A percentile compares a stretch with the other conserved stretches of the same genome.
Conservation (phyloP, 2,329 filamentous ascomycete species). For the Leptographium procerum region DNA sequence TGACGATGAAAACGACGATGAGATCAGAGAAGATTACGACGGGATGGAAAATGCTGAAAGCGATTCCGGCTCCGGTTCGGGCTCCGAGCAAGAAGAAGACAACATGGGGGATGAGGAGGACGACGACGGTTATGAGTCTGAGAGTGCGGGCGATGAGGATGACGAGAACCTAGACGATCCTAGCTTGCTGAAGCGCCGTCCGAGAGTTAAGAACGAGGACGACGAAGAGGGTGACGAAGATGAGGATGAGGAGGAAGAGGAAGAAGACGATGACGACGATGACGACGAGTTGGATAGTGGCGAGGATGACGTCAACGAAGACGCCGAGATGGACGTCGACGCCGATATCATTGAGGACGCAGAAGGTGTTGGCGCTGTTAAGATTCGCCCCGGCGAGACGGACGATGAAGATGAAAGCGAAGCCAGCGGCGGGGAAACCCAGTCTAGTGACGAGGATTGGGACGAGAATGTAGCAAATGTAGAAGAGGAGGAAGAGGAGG, state of each 20-base stretch:
- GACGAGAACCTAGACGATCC: constrained; percentile 16
- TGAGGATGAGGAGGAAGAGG: constrained; percentile 17
- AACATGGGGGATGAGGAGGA: constrained; percentile 17
- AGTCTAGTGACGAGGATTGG: constrained; percentile 40
- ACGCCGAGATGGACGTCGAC: constrained; percentile 15
- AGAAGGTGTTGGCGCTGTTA: constrained; percentile 46
- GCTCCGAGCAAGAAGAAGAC: constrained; percentile 18
- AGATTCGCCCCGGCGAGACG: constrained; percentile 41
- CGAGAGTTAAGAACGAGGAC: constrained; percentile 16
- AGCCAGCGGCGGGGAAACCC: constrained; percentile 30
- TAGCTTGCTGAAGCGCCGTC: constrained; percentile 16
- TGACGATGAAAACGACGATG: constrained; percentile 26
- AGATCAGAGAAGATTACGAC: constrained; percentile 18
- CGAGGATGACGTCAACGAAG: constrained; percentile 15
- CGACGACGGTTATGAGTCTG: constrained; percentile 17
- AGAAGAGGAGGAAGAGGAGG: constrained; percentile 50
- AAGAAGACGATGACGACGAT: constrained; percentile 19
- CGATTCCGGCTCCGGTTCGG: constrained; percentile 12
- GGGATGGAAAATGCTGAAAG: constrained; percentile 20
- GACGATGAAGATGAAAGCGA: constrained; percentile 31
- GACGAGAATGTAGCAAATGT: constrained; percentile 42
- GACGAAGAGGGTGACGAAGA: constrained; percentile 22
- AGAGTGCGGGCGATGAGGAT: constrained; percentile 17
- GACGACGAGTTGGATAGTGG: constrained; percentile 14
- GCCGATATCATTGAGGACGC: constrained; percentile 33